These are phyloP conservation scores for Claviceps humidiphila DNA, from an alignment of 2,329 filamentous ascomycete genomes.

Conservation along the genomic window DNA sequence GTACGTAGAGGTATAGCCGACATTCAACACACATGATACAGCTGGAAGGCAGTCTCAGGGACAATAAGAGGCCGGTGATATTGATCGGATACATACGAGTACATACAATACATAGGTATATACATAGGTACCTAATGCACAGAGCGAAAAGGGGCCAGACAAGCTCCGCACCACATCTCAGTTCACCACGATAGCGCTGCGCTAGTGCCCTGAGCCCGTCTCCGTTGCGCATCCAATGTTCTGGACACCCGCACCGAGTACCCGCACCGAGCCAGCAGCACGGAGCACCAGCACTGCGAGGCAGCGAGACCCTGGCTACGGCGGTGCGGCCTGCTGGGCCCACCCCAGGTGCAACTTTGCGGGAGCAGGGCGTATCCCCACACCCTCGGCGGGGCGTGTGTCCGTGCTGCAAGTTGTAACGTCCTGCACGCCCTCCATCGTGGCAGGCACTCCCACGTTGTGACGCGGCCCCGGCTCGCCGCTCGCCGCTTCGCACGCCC, in stretches of 20 bases:
- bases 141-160: not conserved
- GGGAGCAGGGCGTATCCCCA: not conserved
- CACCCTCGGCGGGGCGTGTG: not conserved
- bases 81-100: too few relatives aligned
- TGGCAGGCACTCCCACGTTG: constrained; percentile 9
- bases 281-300: too few relatives aligned
- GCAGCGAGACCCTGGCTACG: not conserved
- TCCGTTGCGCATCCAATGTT: not conserved
- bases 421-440: constrained; percentile 3
- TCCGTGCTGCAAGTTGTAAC: not conserved
- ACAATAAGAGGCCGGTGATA: too few relatives aligned
- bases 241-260: not conserved
- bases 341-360: not conserved
- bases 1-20: not conserved
- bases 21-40: too few relatives aligned
- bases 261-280: too few relatives aligned
- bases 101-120: too few relatives aligned
- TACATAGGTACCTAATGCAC: too few relatives aligned
- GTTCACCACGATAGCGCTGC: constrained; percentile 1
- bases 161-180: not conserved
- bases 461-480: constrained; percentile 8
- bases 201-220: not conserved
- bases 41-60: too few relatives aligned
- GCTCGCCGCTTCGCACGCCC: constrained; percentile 3
- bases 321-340: not conserved